These are phyloP conservation scores for Pythium inflatum DNA, from an alignment of 352 stramenopile species.

Conservation along the genomic window DNA sequence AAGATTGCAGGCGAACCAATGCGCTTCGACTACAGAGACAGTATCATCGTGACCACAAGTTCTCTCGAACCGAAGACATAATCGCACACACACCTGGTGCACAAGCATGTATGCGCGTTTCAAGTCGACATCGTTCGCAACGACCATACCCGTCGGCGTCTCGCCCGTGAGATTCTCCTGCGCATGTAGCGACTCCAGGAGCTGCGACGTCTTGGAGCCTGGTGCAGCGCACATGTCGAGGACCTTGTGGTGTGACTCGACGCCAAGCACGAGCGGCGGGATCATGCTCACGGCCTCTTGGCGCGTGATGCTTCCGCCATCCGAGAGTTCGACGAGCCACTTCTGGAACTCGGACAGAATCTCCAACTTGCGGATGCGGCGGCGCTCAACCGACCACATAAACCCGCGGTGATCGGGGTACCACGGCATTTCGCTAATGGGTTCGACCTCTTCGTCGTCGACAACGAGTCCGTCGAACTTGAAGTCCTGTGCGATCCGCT, in stretches of 20 bases:
- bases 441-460: conserved; percentile 77
- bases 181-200: conserved; percentile 94
- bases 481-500: conserved; percentile 84
- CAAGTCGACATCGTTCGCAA: conserved; percentile 97
- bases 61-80: too few relatives aligned
- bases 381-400: conserved; percentile 87
- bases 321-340: conserved; percentile 95
- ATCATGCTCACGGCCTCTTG: conserved; percentile 99
- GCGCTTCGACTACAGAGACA: conserved; percentile 84
- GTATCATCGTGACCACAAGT: too few relatives aligned
- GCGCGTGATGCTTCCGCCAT: conserved; percentile 94
- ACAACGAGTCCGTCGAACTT: conserved; percentile 86
- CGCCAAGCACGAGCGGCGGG: conserved; percentile 96
- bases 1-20: conserved; percentile 94
- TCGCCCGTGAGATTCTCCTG: conserved; percentile 78
- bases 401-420: conserved; percentile 90
- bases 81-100: conserved; percentile 79
- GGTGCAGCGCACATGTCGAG: conserved; percentile 99
- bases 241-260: conserved; percentile 93
- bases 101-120: conserved; percentile 99
- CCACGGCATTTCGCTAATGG: conserved; percentile 89
- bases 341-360: conserved; percentile 94
- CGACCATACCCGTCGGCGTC: conserved; percentile 89
- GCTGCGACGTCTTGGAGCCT: conserved; percentile 98
- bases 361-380: conserved; percentile 92